Base-by-base conservation (phyloP, 306 rosid species). In the Ormosia semicastrata region DNA sequence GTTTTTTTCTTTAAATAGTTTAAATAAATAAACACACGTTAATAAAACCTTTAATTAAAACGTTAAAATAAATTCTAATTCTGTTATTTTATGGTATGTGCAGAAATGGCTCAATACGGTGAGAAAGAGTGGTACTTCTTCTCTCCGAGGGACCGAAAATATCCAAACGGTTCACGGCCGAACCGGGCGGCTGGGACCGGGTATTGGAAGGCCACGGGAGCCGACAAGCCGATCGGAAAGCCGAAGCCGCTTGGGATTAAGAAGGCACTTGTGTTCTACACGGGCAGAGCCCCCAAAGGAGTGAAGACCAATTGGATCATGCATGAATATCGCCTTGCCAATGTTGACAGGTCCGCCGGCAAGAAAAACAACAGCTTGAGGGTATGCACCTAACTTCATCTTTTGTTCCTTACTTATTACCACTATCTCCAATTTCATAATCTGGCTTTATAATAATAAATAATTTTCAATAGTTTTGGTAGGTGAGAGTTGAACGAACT, bases 111-210 rank as follows among this genome's bases (percentile, higher is more conserved):
- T 15, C 74, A 86, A 1, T 92, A 82, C 63, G 98, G 99, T 33
- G 99, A 95, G 73, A 95, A 95, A 36, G 99, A 95, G 47, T 95
- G 99, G 99, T 95, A 95, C 49, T 95, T 95, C 85, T 95, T 95
- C 78, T 88, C 99, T n/a, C 99, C 97, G 0, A 60, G 99, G 78
- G 99, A 93, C 66, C 58, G 98, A 4, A 95, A 95, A 58, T 95
- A 95, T 57, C 99, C 99, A 3, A 95, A 95, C 93, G 99, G 99
- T 29, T 95, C 99, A 3, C 53, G 99, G 3, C 99, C 99, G 59
- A 95, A 95, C 92, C 92, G 98, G 78, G 93, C 99, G 0, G 98
- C 99, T 0, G 98, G 98, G 64, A 79, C 84, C 64, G 99, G 99
- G 0, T 93, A 92, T 30, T 95, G 99, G 98, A 95, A 95, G 78